Evolutionary conservation across 306 rosid species (phyloP).

Genomic region (Malus domestica): ASM211411v1 NC_041799.1:7332001-7332500

Average conservation of each 20-base stretch:
- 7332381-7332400: background rate
- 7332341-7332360: background rate
- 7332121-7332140: constrained; percentile 14
- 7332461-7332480: background rate
- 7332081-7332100: background rate
- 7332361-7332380: background rate
- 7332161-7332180: background rate
- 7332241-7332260: background rate
- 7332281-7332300: background rate
- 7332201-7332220: constrained; percentile 4
- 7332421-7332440: background rate
- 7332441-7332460: background rate
- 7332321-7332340: constrained; percentile 3
- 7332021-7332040: constrained; percentile 16
- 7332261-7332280: background rate
- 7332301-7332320: constrained; percentile 2
- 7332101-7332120: background rate
- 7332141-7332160: constrained; percentile 1
- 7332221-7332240: background rate
- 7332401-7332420: background rate
- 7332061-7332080: constrained; percentile 6
- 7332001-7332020: constrained; percentile 33
- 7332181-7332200: background rate
- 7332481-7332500: too few species aligned
- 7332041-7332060: constrained; percentile 27